Percentiles rank a stretch among this genome's conserved stretches.
Evolutionary conservation across 23 red algal genomes (phyloP).

Genomic region (Gracilaria caudata): DNA sequence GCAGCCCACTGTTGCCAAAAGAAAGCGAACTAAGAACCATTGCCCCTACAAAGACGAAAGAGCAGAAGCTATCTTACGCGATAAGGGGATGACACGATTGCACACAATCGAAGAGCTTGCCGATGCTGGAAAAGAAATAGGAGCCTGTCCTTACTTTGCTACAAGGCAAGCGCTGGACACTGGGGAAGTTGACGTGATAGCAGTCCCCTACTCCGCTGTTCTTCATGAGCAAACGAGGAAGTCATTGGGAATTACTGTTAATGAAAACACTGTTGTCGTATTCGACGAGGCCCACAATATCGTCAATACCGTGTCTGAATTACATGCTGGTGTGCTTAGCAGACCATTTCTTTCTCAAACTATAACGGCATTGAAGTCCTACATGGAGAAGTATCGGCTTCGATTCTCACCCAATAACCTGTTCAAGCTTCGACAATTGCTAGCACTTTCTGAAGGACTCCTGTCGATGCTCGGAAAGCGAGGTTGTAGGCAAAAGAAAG

Average conservation of each 20-base stretch:
- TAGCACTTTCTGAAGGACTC: conserved; percentile 45
- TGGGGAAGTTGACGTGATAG: conserved; percentile 75
- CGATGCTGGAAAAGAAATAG: conserved; percentile 37
- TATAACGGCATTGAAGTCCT: conserved; percentile 41
- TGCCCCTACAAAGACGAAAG: conserved; percentile 45
- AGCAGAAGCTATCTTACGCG: conserved; percentile 47
- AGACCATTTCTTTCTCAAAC: conserved; percentile 11
- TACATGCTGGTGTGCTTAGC: conserved; percentile 61
- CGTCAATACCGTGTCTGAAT: conserved; percentile 78
- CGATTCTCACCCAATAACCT: conserved; percentile 67
- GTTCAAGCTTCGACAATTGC: conserved; percentile 70
- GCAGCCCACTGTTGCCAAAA: background rate
- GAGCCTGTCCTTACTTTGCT: conserved; percentile 90
- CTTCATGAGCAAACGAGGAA: conserved; percentile 81
- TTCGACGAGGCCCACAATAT: conserved; percentile 99
- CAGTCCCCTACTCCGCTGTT: conserved; percentile 87
- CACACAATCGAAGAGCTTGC: conserved; percentile 85
- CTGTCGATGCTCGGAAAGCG: conserved; percentile 28
- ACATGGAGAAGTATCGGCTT: conserved; percentile 56
- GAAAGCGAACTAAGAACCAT: conserved; percentile 41
- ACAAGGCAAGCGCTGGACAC: conserved; percentile 63
- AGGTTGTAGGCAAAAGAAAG: conserved; percentile 19
- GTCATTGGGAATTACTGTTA: conserved; percentile 71
- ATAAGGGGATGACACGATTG: conserved; percentile 27
- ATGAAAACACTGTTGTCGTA: conserved; percentile 71